phyloP scores from a whole-genome alignment of 352 stramenopile species.

The Phytophthora brassicae region DNA sequence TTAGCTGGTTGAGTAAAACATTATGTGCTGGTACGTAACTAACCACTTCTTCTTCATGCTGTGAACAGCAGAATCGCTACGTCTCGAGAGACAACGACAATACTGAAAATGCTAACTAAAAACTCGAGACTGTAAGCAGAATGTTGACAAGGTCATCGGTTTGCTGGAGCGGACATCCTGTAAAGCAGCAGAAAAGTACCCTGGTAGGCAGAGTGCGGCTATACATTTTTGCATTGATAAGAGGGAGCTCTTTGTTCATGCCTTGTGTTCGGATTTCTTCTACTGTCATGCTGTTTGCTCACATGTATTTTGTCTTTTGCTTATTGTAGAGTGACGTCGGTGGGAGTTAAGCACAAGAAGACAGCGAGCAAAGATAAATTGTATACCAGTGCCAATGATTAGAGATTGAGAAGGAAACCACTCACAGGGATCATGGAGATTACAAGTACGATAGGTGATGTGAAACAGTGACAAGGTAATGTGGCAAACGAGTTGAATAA shows the following conservation, averaged over 20 bases:
- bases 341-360: neutral
- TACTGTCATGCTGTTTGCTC: conserved; percentile 1
- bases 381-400: neutral
- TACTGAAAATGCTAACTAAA: neutral
- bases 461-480: conserved; percentile 21
- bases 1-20: conserved; percentile 16
- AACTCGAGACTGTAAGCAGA: neutral
- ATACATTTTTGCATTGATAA: conserved; percentile 33
- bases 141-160: neutral
- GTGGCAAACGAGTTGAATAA: conserved; percentile 21
- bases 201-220: conserved; percentile 29
- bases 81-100: neutral
- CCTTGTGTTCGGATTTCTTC: conserved; percentile 11
- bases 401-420: neutral
- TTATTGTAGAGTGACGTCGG: conserved; percentile 20
- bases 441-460: conserved; percentile 13
- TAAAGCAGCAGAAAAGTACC: conserved; percentile 17
- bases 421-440: conserved; percentile 9
- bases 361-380: neutral
- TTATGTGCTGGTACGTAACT: conserved; percentile 5
- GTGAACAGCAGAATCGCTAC: conserved; percentile 15
- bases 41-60: conserved; percentile 2
- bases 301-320: conserved; percentile 12
- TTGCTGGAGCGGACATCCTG: neutral
- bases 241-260: conserved; percentile 18